Evolutionary conservation across 2,329 filamentous ascomycete species (phyloP), one percentile per base, ranked within the genome.

Genomic region (Arthrobotrys sphaeroides): DNA sequence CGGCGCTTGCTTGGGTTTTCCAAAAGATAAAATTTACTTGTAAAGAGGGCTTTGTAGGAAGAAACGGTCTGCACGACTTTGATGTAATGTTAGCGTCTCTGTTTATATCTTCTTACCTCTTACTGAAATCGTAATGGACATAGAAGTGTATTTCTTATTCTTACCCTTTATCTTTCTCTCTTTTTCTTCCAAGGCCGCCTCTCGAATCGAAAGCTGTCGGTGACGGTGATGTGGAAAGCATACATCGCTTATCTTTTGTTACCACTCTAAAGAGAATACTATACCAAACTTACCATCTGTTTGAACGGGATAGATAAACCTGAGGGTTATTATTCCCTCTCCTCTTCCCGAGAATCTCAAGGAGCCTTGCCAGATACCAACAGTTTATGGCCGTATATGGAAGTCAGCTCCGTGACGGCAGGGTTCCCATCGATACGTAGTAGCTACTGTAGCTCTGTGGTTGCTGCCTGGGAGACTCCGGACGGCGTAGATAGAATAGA

Each of bases 1-100:
- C 47, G 49, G 68, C 53, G 72, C 72, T 68, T 75, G 28, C 59
- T 75, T 45, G 55, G 72, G 43, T 64, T 67, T 64, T 47, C 20
- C 20, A 67, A 67, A 74, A 59, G 22, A 57, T 65, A 75, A 69
- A 75, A 69, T 31, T 59, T 33, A 68, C 47, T 64, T 75, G 55
- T 69, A 64, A 68, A 74, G 59, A 65, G 36, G 49, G 55, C 31
- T 55, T 43, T 33, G 55, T 65, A 42, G 47, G 72, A 53, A 61
- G 55, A 68, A 59, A 75, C n/a, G 72, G 72, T 60, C 64, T 75
- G 64, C 57, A 75, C 61, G 70, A 64, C 47, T 75, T 75, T 68
- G 49, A 51, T 73, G 72, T 75, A 69, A 69, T 53, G 72, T 75
- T 75, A 69, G 72, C 72, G 72, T 69, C 49, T 69, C 55, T 74